Evolutionary conservation across 1,139 yeast genomes (phyloP).

Genomic region (Pneumocystis jirovecii): DNA sequence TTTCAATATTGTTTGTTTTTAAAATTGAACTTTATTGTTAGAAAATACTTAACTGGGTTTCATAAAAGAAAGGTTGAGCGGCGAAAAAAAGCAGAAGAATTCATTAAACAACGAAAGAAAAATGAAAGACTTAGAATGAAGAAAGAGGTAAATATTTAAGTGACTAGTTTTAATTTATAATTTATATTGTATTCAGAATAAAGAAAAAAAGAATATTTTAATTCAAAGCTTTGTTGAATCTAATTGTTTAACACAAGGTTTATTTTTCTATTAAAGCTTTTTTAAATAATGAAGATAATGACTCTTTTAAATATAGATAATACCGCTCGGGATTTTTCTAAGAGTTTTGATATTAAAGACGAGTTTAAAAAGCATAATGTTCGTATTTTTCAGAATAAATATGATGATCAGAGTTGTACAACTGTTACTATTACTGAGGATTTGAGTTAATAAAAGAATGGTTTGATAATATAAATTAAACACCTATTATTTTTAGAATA

Average conservation of each 20-base stretch:
- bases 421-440: background rate
- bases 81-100: slow-evolving; percentile 69
- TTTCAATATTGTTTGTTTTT: background rate
- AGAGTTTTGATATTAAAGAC: background rate
- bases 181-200: background rate
- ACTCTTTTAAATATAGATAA: background rate
- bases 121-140: background rate
- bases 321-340: background rate
- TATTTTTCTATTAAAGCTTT: background rate
- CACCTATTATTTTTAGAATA: background rate
- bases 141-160: background rate
- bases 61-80: slow-evolving; percentile 84
- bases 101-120: slow-evolving; percentile 43
- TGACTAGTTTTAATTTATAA: background rate
- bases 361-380: background rate
- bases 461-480: background rate
- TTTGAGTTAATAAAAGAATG: background rate
- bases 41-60: slow-evolving; percentile 79
- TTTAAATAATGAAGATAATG: background rate
- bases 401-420: background rate
- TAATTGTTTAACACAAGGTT: background rate
- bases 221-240: background rate
- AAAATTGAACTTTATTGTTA: background rate
- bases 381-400: background rate
- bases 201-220: background rate